A percentile compares a stretch with the other conserved stretches of the same genome.
Evolutionary conservation across 495 filamentous ascomycete genomes (phyloP).

Genomic region (Echria macrotheca): DNA sequence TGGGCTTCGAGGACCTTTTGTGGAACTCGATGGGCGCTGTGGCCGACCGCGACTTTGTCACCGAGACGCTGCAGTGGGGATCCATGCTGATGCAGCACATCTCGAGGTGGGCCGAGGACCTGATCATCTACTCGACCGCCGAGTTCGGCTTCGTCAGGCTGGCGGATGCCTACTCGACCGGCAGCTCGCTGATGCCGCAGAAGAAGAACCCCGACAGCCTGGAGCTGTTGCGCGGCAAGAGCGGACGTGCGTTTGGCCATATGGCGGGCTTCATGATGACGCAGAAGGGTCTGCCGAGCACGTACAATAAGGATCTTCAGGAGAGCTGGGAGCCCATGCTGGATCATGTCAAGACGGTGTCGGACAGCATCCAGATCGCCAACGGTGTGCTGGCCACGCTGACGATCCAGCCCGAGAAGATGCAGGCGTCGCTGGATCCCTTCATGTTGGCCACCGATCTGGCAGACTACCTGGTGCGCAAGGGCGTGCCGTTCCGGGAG

Average conservation of each 20-base stretch:
- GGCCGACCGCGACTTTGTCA: constrained; percentile 81
- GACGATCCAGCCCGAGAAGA: constrained; percentile 63
- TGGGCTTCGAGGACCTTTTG: constrained; percentile 77
- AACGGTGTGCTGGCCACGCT: constrained; percentile 77
- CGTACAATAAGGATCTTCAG: constrained; percentile 95
- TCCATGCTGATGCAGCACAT: constrained; percentile 81
- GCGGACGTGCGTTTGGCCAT: constrained; percentile 76
- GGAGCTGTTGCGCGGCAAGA: constrained; percentile 84
- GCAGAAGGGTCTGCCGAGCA: constrained; percentile 81
- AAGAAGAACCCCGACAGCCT: constrained; percentile 76
- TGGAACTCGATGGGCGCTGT: constrained; percentile 83
- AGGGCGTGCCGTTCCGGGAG: constrained; percentile 79
- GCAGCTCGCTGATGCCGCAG: constrained; percentile 86
- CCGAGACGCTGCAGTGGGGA: constrained; percentile 89
- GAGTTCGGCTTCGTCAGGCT: constrained; percentile 81
- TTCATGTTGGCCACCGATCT: constrained; percentile 76
- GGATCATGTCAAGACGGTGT: constrained; percentile 80
- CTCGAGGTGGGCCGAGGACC: constrained; percentile 79
- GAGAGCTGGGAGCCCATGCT: constrained; percentile 85
- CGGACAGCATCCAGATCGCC: constrained; percentile 80
- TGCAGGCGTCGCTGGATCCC: constrained; percentile 65
- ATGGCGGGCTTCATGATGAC: constrained; percentile 86
- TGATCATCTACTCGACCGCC: constrained; percentile 78
- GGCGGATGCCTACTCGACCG: constrained; percentile 82
- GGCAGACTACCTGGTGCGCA: constrained; percentile 86